Evolutionary conservation across 495 filamentous ascomycete genomes (phyloP), one percentile per base, ranked within the genome.

Genomic region (Xylaria flabelliformis): DNA sequence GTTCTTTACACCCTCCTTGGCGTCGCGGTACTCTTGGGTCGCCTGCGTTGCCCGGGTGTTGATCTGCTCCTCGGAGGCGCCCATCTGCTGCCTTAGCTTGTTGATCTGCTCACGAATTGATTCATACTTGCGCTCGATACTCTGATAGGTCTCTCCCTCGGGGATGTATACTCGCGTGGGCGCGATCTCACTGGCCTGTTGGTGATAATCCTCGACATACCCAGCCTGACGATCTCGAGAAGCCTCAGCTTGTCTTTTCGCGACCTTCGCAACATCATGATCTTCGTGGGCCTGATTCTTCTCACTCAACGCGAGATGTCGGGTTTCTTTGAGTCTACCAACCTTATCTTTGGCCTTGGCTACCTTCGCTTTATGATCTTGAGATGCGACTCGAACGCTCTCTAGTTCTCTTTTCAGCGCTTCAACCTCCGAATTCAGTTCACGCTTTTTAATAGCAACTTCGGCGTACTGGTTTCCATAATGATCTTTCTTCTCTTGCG

Each of bases 61-160:
- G 44, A 97, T 89, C 73, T 94, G 82, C 63, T 92, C 86, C 26
- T 91, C 88, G 15, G 87, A 85, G 50, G 89, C 93, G 39, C 95
- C 94, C 24, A 75, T 71, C 59, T 75, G 77, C 34, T 83, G 81
- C 5, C 83, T 74, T 17, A 94, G 76, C 70, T 85, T 88, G 1
- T 82, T 82, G 21, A 92, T 76, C 72, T 93, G 89, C 48, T 84
- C 82, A 26, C 81, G 74, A 32, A 97, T 79, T 34, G 85, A 87
- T 0, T 87, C 80, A 50, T 92, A 85, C 76, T 91, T 92, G 61
- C 82, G 86, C 51, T 92, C 88, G 4, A 98, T 81, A 55, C 86
- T 89, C 5, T 80, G 74, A 7, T 82, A 63, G 0, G 91, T 96
- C 78, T 94, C 89, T n/a, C 90, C 90, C 64, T 87, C 83, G 51